Percentiles rank a stretch among this genome's conserved stretches.
These are phyloP conservation scores for Suhomyces coccinellae DNA, from an alignment of 1,139 yeast genomes.

Conservation along the genomic window DNA sequence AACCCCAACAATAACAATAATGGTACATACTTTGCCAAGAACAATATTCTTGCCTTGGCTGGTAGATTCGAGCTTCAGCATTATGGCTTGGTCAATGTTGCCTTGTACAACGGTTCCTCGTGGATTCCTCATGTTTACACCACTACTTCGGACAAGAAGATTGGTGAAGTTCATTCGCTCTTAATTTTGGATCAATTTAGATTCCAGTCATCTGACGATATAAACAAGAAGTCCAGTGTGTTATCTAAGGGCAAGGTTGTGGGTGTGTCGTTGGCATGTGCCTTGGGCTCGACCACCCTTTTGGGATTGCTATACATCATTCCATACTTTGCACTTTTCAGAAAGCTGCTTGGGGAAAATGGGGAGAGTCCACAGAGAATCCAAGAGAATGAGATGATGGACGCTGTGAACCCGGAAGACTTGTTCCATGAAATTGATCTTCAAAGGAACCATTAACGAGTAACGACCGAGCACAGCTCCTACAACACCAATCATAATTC, in stretches of 20 bases:
- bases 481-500: not conserved
- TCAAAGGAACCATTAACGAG: constrained; percentile 28
- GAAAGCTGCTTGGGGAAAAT: constrained; percentile 37
- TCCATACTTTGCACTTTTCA: constrained; percentile 51
- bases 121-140: constrained; percentile 72
- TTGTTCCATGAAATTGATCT: constrained; percentile 61
- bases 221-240: constrained; percentile 21
- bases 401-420: constrained; percentile 64
- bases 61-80: constrained; percentile 56
- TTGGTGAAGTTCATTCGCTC: constrained; percentile 37
- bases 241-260: constrained; percentile 72
- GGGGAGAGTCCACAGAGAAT: constrained; percentile 46
- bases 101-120: constrained; percentile 62
- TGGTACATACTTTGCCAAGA: constrained; percentile 38
- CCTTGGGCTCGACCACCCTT: constrained; percentile 74
- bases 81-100: constrained; percentile 66
- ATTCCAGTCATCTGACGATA: constrained; percentile 41
- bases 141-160: constrained; percentile 16
- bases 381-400: constrained; percentile 67
- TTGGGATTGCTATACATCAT: constrained; percentile 64
- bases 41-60: constrained; percentile 55
- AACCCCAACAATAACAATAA: constrained; percentile 27
- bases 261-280: constrained; percentile 83
- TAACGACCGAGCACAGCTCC: constrained; percentile 1
- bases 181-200: constrained; percentile 40